phyloP scores from a whole-genome alignment of 2,329 filamentous ascomycete genomes.

The Zopfia rhizophila region DNA sequence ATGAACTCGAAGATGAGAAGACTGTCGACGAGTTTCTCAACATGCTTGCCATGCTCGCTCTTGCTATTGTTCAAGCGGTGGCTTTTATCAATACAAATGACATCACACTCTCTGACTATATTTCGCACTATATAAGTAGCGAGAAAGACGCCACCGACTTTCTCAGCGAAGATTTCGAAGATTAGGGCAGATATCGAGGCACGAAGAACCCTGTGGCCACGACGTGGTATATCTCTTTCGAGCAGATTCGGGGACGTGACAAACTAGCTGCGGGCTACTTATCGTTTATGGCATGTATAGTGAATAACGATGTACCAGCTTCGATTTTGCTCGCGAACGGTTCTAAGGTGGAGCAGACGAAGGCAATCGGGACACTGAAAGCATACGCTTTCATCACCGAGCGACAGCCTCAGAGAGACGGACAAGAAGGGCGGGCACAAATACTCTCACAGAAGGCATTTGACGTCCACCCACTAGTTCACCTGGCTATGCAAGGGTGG shows the following conservation, averaged over 20 bases:
- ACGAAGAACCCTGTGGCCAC: conserved; percentile 45
- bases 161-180: conserved; percentile 45
- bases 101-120: conserved; percentile 16
- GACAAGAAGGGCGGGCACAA: conserved; percentile 9
- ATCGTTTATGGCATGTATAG: conserved; percentile 44
- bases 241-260: conserved; percentile 41
- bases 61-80: conserved; percentile 25
- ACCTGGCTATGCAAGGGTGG: conserved; percentile 43
- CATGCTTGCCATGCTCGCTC: conserved; percentile 24
- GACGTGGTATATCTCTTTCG: conserved; percentile 51
- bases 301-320: conserved; percentile 38
- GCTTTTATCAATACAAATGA: conserved; percentile 46
- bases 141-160: conserved; percentile 40
- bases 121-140: conserved; percentile 22
- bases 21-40: conserved; percentile 37
- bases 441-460: conserved; percentile 12
- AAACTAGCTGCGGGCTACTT: conserved; percentile 41
- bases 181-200: conserved; percentile 41
- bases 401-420: not conserved
- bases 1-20: conserved; percentile 8
- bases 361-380: conserved; percentile 42
- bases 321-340: conserved; percentile 38
- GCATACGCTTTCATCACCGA: conserved; percentile 40
- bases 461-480: conserved; percentile 43
- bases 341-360: conserved; percentile 24